Evolutionary conservation across 2,329 filamentous ascomycete species (phyloP).

Genomic region (Coniochaeta sp.): DNA sequence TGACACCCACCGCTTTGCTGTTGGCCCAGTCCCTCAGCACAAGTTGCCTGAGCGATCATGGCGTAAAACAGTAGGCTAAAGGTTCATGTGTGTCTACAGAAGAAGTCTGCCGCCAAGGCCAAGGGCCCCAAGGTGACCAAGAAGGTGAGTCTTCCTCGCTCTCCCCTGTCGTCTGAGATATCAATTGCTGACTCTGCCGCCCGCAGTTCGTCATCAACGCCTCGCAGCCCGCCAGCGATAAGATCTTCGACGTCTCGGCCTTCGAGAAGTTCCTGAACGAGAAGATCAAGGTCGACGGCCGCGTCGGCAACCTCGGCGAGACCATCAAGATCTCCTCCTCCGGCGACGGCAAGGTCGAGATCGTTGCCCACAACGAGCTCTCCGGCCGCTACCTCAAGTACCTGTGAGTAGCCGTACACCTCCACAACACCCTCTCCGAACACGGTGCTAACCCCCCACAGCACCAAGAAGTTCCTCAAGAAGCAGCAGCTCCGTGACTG

Average conservation of each 20-base stretch:
- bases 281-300: slow-evolving; percentile 99
- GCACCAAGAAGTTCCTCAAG: slow-evolving; percentile 99
- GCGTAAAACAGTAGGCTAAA: slow-evolving; percentile 94
- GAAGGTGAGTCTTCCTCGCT: slow-evolving; percentile 54
- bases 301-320: slow-evolving; percentile 96
- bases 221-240: slow-evolving; percentile 95
- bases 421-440: too few relatives aligned
- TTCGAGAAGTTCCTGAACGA: slow-evolving; percentile 99
- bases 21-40: slow-evolving; percentile 52
- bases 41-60: slow-evolving; percentile 33
- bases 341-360: slow-evolving; percentile 96
- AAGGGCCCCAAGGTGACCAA: slow-evolving; percentile 71
- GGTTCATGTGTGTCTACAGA: slow-evolving; percentile 47
- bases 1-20: slow-evolving; percentile 76
- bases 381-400: slow-evolving; percentile 99
- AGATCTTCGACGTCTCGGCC: slow-evolving; percentile 98
- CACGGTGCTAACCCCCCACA: slow-evolving; percentile 26
- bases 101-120: slow-evolving; percentile 56
- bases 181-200: neutral
- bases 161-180: neutral
- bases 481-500: slow-evolving; percentile 99
- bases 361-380: slow-evolving; percentile 95
- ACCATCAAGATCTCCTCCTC: slow-evolving; percentile 82
- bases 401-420: slow-evolving; percentile 71
- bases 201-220: slow-evolving; percentile 96